These are phyloP conservation scores for Salix arbutifolia DNA, from an alignment of 345 rosid genomes.

Conservation along the genomic window DNA sequence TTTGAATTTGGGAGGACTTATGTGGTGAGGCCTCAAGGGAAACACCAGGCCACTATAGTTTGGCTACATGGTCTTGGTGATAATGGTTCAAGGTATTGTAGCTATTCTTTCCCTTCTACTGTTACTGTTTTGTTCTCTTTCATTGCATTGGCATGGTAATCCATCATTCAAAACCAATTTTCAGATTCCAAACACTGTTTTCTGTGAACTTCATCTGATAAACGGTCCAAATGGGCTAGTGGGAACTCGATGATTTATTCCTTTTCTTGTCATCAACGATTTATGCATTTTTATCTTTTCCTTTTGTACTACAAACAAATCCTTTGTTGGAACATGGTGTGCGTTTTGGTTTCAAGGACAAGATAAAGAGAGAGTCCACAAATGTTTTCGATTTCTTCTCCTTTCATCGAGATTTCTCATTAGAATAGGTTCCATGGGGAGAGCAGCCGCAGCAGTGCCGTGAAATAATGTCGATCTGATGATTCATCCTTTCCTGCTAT, in stretches of 20 bases:
- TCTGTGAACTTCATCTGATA: constrained; percentile 1
- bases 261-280: neutral
- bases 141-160: too few relatives aligned
- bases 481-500: constrained; percentile 19
- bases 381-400: constrained; percentile 24
- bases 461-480: constrained; percentile 20
- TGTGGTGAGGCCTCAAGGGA: constrained; percentile 50
- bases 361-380: constrained; percentile 12
- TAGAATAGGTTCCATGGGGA: constrained; percentile 25
- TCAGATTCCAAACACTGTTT: neutral
- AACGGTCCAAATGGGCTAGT: constrained; percentile 2
- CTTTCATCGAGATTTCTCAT: constrained; percentile 25
- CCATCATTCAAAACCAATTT: neutral
- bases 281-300: constrained; percentile 11
- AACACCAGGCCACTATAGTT: constrained; percentile 49
- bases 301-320: constrained; percentile 11
- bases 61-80: constrained; percentile 54
- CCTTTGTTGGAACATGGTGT: constrained; percentile 9
- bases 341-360: constrained; percentile 26
- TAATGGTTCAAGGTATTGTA: constrained; percentile 43
- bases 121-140: neutral
- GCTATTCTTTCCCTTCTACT: neutral
- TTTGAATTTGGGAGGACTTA: constrained; percentile 47
- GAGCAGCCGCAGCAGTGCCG: constrained; percentile 26
- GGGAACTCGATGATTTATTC: constrained; percentile 12